Base-by-base conservation (phyloP, 2,329 filamentous ascomycete species). In the Amphichorda felina region DNA sequence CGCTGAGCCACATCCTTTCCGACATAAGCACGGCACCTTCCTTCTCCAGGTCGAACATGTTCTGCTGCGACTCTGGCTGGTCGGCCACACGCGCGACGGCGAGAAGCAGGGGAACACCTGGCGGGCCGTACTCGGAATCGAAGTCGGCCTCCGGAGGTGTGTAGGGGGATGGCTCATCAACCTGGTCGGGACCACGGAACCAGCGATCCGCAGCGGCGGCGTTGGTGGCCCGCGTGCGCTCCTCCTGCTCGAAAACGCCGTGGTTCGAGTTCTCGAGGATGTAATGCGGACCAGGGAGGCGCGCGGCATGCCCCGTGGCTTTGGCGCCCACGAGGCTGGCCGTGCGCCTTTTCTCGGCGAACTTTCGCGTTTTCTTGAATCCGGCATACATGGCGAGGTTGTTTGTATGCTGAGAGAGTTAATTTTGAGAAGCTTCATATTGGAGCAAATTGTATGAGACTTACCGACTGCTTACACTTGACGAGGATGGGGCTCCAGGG, bases 401-500 rank as follows among this genome's bases (percentile, higher is more conserved):
- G 16, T 45, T 42, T 10, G 51, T 49, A 18, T 54, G 48, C 50
- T 56, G 30, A 8, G 21, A 10, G 21, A 24, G 38, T 45, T 35
- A 43, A 39, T 18, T 17, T 5, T 32, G 17, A 6, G 30, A 9
- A 32, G 15, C 5, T n/a, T n/a, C n/a, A n/a, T n/a, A n/a, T n/a
- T n/a, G n/a, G n/a, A n/a, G n/a, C n/a, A n/a, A n/a, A n/a, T n/a
- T n/a, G 10, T 11, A 32, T 11, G 30, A 26, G 15, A 44, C 47
- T 28, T 46, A 54, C 52, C 28, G 45, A 47, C 34, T 53, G 46
- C 33, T 51, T 44, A 7, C 47, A 48, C 17, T 49, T 46, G 26
- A 41, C 42, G 28, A 54, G 44, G 13, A 56, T 43, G 11, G 45
- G 41, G 22, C 45, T 48, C 49, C 57, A 56, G 2, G 55, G 51